A percentile compares a stretch with the other conserved stretches of the same genome.
These are phyloP conservation scores for Brassica hybrid DNA, from an alignment of 441 rosid genomes.

Conservation along the genomic window DNA sequence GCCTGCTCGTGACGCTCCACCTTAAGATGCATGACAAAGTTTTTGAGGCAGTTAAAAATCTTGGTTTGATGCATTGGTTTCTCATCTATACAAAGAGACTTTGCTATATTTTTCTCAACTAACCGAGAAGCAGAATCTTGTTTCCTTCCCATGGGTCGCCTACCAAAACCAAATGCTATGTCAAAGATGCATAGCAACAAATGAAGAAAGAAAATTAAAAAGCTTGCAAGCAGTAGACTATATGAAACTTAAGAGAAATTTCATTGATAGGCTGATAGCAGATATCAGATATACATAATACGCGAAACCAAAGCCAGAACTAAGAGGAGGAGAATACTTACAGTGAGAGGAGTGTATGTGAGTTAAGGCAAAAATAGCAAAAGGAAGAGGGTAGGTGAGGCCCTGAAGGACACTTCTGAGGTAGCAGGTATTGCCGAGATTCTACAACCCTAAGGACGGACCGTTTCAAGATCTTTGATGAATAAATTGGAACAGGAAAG, in stretches of 20 bases:
- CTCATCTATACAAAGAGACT: too few species aligned
- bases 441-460: neutral
- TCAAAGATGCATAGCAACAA: too few species aligned
- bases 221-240: neutral
- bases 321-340: neutral
- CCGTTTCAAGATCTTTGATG: neutral
- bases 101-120: neutral
- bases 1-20: too few species aligned
- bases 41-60: neutral
- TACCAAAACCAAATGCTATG: too few species aligned
- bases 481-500: slow-evolving; percentile 43
- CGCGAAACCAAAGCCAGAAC: neutral
- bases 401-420: neutral
- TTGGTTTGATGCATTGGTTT: too few species aligned
- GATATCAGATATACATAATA: neutral
- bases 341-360: neutral
- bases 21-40: too few species aligned
- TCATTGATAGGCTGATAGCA: neutral
- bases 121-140: neutral
- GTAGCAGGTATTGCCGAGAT: neutral
- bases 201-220: too few species aligned
- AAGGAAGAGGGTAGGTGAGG: neutral
- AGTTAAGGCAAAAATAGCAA: neutral
- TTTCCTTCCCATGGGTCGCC: neutral
- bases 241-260: neutral